Evolutionary conservation across 805 yeast genomes (phyloP).

Genomic region (Lipomyces yamadae): DNA sequence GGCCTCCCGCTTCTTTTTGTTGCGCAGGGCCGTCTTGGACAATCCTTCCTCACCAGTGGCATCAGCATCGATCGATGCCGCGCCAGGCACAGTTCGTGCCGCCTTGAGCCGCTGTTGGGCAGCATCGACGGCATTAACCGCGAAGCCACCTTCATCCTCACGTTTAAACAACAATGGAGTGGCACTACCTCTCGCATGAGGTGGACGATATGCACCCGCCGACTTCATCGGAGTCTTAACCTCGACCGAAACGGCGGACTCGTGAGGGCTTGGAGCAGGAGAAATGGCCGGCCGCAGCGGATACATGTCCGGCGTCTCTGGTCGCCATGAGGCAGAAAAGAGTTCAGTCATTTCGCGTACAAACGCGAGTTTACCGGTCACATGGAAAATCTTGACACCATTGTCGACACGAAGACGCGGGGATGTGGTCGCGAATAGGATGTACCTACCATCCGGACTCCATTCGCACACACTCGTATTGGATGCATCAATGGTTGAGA

Average conservation of each 20-base stretch:
- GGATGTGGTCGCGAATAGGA: conserved; percentile 94
- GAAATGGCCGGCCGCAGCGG: conserved; percentile 52
- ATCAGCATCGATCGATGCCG: conserved; percentile 45
- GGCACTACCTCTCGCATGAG: conserved; percentile 73
- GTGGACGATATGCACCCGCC: conserved; percentile 94
- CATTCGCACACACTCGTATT: conserved; percentile 97
- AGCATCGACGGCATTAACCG: conserved; percentile 30
- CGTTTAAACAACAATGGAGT: conserved; percentile 43
- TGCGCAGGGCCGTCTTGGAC: conserved; percentile 70
- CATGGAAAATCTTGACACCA: conserved; percentile 93
- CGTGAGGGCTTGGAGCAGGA: conserved; percentile 68
- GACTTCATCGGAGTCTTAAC: conserved; percentile 58
- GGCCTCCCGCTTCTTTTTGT: conserved; percentile 74
- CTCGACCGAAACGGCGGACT: conserved; percentile 60
- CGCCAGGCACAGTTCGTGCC: conserved; percentile 43
- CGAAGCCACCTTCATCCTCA: conserved; percentile 38
- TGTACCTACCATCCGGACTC: conserved; percentile 95
- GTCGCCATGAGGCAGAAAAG: conserved; percentile 83
- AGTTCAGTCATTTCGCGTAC: conserved; percentile 82
- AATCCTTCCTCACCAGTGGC: conserved; percentile 64
- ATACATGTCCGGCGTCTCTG: conserved; percentile 55
- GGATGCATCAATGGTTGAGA: conserved; percentile 84
- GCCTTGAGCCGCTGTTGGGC: conserved; percentile 33
- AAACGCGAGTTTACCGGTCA: conserved; percentile 78
- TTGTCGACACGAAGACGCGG: conserved; percentile 97